phyloP scores from a whole-genome alignment of 2,329 filamentous ascomycete genomes.

The Corinectria fuckeliana region DNA sequence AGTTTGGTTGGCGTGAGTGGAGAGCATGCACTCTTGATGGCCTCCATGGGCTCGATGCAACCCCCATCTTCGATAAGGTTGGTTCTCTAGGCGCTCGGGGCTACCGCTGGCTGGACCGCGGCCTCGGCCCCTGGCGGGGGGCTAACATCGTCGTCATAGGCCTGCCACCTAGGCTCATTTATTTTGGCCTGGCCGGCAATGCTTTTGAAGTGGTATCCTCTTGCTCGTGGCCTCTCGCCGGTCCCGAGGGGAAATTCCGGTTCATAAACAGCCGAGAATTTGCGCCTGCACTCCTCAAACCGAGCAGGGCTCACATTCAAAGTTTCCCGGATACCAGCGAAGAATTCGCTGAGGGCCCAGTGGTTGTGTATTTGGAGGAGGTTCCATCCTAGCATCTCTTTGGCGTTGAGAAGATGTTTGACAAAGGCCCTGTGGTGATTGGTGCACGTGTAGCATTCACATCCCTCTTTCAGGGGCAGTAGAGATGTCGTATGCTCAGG shows the following conservation, averaged over 20 bases:
- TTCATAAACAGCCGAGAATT: constrained; percentile 67
- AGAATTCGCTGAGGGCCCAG: constrained; percentile 74
- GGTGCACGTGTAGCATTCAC: constrained; percentile 82
- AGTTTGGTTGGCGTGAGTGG: constrained; percentile 24
- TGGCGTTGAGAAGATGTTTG: constrained; percentile 84
- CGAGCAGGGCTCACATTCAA: constrained; percentile 61
- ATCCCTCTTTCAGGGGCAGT: constrained; percentile 66
- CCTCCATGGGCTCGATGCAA: constrained; percentile 59
- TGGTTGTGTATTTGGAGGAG: constrained; percentile 94
- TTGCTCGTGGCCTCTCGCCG: constrained; percentile 77
- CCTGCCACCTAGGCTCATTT: constrained; percentile 72
- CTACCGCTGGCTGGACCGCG: constrained; percentile 28
- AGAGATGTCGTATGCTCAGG: constrained; percentile 66
- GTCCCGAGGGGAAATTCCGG: constrained; percentile 73
- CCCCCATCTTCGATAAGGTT: constrained; percentile 54
- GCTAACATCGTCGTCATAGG: constrained; percentile 46
- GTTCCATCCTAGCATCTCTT: constrained; percentile 97
- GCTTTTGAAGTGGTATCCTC: constrained; percentile 83
- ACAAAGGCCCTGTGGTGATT: constrained; percentile 87
- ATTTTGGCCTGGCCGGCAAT: constrained; percentile 69
- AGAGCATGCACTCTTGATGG: constrained; percentile 43
- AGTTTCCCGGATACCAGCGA: constrained; percentile 69
- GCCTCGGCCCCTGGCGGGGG: constrained; percentile 16
- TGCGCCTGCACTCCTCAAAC: constrained; percentile 62
- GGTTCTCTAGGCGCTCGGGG: constrained; percentile 47